Base-by-base conservation (phyloP, 163 green algal genomes). In the Volvox carteri region DNA sequence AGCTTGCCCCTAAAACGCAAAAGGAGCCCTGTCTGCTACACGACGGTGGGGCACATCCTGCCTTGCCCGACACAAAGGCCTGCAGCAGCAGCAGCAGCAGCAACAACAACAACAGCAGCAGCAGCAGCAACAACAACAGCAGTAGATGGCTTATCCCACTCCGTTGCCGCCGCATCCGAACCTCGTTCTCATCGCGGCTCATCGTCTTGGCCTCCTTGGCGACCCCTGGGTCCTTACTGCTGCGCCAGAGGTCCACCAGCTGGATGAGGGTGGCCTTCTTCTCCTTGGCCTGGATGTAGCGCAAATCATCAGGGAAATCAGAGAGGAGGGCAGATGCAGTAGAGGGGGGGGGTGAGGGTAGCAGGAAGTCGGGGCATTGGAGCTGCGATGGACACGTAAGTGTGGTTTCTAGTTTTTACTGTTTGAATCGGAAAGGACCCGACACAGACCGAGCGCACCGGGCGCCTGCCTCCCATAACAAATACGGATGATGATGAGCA, bases 231-330 rank as follows among this genome's bases (percentile, higher is more conserved):
- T 89, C 84, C 84, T 89, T 89, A 48, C 83, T 28, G 83, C 83
- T 52, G 18, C 84, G 84, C 84, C 84, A 89, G 68, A 84, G 72
- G 72, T 89, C 84, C 54, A 89, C 72, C 72, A 89, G 72, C 84
- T 89, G 84, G 3, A 89, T 52, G 35, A 89, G 84, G 50, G 84
- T 89, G 18, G 41, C 41, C 84, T 89, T 89, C 84, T 89, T 89
- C 30, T 89, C 72, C 54, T 87, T 87, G 81, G 81, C 46, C 81
- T 87, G 80, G 48, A 12, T 60, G 50, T 60, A 25, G 50, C 16
- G 50, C 12, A 12, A 65, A 65, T 8, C 54, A 65, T 65, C 25
- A 23, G 54, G 28, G 19, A 23, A 65, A 65, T 19, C 54, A 65
- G 2, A 11, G 54, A 65, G 3, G 54, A 11, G 28, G 8, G 19